Evolutionary conservation across 2,329 filamentous ascomycete species (phyloP).

Genomic region (Scedosporium dehoogii): DNA sequence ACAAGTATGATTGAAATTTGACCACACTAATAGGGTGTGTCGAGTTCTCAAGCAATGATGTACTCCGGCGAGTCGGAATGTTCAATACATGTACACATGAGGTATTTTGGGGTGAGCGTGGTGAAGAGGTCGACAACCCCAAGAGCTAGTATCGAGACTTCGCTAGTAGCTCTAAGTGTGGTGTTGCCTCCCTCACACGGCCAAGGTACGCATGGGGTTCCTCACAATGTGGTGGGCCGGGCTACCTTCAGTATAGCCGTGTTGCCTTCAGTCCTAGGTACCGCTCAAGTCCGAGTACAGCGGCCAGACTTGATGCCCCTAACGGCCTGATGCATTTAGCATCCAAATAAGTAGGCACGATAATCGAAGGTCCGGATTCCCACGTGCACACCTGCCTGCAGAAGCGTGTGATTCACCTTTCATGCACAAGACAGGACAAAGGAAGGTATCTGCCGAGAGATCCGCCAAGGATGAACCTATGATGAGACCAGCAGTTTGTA

Average conservation of each 20-base stretch:
- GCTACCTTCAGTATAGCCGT: background rate
- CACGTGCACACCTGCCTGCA: slow-evolving; percentile 4
- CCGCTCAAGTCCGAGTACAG: background rate
- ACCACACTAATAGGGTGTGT: too few relatives aligned
- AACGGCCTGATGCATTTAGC: background rate
- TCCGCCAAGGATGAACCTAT: background rate
- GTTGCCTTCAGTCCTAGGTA: background rate
- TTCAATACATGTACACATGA: background rate
- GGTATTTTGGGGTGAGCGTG: background rate
- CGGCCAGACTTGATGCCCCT: background rate
- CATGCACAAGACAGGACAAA: background rate
- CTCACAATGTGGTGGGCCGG: background rate
- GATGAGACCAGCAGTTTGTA: background rate
- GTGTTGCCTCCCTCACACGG: background rate
- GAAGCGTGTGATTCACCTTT: background rate
- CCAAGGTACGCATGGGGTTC: background rate
- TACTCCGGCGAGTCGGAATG: background rate
- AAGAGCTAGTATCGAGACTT: too few relatives aligned
- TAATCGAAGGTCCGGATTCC: background rate
- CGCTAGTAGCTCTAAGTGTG: background rate
- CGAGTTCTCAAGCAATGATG: background rate
- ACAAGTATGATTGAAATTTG: too few relatives aligned
- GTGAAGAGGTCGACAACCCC: background rate
- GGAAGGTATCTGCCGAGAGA: background rate
- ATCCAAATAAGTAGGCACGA: background rate